Percentiles rank a stretch among this genome's conserved stretches.
Evolutionary conservation across 441 rosid species (phyloP).

Genomic region (Breynia disticha): DNA sequence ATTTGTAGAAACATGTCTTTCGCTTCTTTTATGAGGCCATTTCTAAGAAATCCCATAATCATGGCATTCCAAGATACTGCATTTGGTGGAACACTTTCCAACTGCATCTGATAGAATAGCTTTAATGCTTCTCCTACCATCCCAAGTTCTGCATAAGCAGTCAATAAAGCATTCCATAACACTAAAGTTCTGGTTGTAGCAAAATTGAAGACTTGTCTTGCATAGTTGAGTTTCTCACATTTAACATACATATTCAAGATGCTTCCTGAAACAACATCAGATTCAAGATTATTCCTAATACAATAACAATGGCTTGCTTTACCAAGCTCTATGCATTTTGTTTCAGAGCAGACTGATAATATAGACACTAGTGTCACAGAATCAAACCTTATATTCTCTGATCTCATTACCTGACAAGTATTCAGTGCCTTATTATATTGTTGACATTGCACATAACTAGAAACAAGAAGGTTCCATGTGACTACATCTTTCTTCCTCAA

Average conservation of each 20-base stretch:
- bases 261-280: conserved; percentile 49
- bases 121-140: conserved; percentile 48
- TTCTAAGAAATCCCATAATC: conserved; percentile 44
- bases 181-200: conserved; percentile 35
- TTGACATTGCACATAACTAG: conserved; percentile 44
- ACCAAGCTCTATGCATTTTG: conserved; percentile 35
- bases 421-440: conserved; percentile 40
- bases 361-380: conserved; percentile 60
- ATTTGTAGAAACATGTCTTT: conserved; percentile 52
- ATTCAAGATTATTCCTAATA: conserved; percentile 45
- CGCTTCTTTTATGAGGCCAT: conserved; percentile 39
- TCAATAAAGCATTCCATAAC: conserved; percentile 54
- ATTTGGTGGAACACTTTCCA: conserved; percentile 54
- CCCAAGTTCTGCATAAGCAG: conserved; percentile 57
- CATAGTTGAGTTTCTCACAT: conserved; percentile 44
- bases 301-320: conserved; percentile 60
- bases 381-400: conserved; percentile 46
- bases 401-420: conserved; percentile 44
- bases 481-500: conserved; percentile 55
- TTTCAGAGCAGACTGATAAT: conserved; percentile 44
- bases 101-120: conserved; percentile 69
- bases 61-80: conserved; percentile 59
- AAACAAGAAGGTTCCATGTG: conserved; percentile 70
- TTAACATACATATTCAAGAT: conserved; percentile 51
- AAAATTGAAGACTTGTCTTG: conserved; percentile 42